phyloP scores from a whole-genome alignment of 768 basidiomycete genomes.

The Pleurotus giganteus region DNA sequence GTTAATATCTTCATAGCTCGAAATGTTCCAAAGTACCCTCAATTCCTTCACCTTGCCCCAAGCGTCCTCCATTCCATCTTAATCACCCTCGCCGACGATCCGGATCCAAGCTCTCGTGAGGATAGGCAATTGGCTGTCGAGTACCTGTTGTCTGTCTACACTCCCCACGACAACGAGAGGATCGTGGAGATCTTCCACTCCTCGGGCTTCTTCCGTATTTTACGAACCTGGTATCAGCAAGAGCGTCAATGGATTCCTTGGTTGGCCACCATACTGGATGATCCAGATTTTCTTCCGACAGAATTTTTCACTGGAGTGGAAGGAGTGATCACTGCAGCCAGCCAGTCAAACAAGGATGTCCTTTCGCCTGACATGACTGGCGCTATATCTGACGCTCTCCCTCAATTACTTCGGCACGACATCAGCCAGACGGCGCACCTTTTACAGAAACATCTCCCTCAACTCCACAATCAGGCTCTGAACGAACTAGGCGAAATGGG shows the following conservation, averaged over 20 bases:
- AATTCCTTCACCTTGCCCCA: slow-evolving; percentile 71
- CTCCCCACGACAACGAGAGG: slow-evolving; percentile 72
- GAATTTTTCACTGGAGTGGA: slow-evolving; percentile 70
- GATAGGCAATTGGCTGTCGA: slow-evolving; percentile 95
- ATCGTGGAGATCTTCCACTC: slow-evolving; percentile 68
- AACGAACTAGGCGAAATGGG: slow-evolving; percentile 40
- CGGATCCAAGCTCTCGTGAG: slow-evolving; percentile 77
- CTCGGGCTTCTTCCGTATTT: slow-evolving; percentile 90
- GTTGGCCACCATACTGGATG: slow-evolving; percentile 71
- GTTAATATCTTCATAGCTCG: slow-evolving; percentile 95
- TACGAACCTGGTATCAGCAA: slow-evolving; percentile 76
- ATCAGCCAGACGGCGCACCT: slow-evolving; percentile 69
- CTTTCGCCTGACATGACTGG: slow-evolving; percentile 55
- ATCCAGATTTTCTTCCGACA: slow-evolving; percentile 55
- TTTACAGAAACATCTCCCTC: slow-evolving; percentile 66
- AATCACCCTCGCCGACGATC: slow-evolving; percentile 71
- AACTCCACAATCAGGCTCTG: slow-evolving; percentile 65
- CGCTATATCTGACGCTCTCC: slow-evolving; percentile 58
- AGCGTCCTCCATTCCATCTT: slow-evolving; percentile 74
- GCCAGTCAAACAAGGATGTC: slow-evolving; percentile 42
- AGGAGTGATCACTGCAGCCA: slow-evolving; percentile 52
- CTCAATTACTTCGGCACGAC: slow-evolving; percentile 58
- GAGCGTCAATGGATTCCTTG: slow-evolving; percentile 77
- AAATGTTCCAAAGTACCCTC: slow-evolving; percentile 95
- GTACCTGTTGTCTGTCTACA: slow-evolving; percentile 89